Base-by-base conservation (phyloP, 1,139 yeast species). In the Suhomyces bolitotheri region DNA sequence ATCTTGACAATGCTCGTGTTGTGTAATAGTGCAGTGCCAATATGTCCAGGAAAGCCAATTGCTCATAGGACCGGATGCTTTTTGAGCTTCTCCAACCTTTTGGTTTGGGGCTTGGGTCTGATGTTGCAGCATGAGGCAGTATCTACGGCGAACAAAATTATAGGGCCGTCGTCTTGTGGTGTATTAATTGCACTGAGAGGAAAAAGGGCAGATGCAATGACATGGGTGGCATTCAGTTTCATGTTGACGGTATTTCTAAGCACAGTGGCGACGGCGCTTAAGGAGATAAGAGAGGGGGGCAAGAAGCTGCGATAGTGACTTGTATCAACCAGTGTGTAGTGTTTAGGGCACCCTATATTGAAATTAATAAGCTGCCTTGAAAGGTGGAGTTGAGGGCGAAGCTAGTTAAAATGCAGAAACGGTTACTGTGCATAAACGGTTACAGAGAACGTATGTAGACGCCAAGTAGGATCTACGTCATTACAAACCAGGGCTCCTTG, bases 61-160 rank as follows among this genome's bases (percentile, higher is more conserved):
- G 53, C 67, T 4, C 57, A 61, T 19, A 66, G 60, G 32, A 43
- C 64, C 3, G 53, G 65, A 7, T 46, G 74, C 22, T 52, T 60
- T 0, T 40, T 74, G 13, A 58, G 75, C 4, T 58, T 70, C 0
- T 38, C 63, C 0, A 54, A 71, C 32, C 62, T 72, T 16, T 47
- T 81, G 8, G 37, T 80, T 3, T 81, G 88, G 85, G 85, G 86
- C 0, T 58, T 81, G 29, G 88, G 88, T 0, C 71, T 87, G 2
- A 79, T 82, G 74, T 72, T 87, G 65, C 73, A 74, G 33, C 81
- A 80, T 45, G 80, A 81, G 31, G 85, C 85, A 0, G 68, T 71
- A 0, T 63, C 62, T 27, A 64, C 83, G 0, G 69, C 76, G 3
- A 47, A 55, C 3, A 49, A 54, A 5, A 51, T 80, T 31, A 69